phyloP scores from a whole-genome alignment of 108 stramenopile genomes.

The Ochromonas danica region DNA sequence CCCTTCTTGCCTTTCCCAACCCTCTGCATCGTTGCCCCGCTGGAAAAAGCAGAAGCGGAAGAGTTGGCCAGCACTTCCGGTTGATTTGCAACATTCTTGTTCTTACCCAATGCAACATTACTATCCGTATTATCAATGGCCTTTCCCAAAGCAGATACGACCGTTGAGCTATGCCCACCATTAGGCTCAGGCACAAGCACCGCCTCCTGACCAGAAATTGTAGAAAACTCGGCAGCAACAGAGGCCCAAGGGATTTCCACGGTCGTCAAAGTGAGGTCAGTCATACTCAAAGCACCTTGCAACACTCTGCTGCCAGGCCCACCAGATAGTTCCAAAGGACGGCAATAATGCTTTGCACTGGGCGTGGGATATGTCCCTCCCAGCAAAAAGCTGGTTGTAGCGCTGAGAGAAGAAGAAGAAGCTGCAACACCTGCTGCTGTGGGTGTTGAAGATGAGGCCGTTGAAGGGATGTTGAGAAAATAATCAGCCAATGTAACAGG shows the following conservation, averaged over 20 bases:
- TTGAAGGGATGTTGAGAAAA: background rate
- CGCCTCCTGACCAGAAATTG: too few species aligned
- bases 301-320: background rate
- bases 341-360: background rate
- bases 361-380: background rate
- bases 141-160: too few species aligned
- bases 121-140: too few species aligned
- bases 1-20: too few species aligned
- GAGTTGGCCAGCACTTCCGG: too few species aligned
- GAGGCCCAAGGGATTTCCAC: background rate
- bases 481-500: background rate
- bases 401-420: background rate
- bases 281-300: background rate
- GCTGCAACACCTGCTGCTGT: background rate
- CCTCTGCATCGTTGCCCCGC: too few species aligned
- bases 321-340: background rate
- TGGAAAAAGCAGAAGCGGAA: too few species aligned
- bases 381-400: background rate
- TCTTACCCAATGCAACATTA: too few species aligned
- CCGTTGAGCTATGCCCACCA: too few species aligned
- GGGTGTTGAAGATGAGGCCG: background rate
- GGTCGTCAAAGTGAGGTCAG: background rate
- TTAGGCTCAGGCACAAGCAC: too few species aligned
- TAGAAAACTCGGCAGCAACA: background rate
- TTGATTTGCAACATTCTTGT: too few species aligned